phyloP scores from a whole-genome alignment of 192 early-diverging fungal genomes.

The Gryganskiella cystojenkinii region DNA sequence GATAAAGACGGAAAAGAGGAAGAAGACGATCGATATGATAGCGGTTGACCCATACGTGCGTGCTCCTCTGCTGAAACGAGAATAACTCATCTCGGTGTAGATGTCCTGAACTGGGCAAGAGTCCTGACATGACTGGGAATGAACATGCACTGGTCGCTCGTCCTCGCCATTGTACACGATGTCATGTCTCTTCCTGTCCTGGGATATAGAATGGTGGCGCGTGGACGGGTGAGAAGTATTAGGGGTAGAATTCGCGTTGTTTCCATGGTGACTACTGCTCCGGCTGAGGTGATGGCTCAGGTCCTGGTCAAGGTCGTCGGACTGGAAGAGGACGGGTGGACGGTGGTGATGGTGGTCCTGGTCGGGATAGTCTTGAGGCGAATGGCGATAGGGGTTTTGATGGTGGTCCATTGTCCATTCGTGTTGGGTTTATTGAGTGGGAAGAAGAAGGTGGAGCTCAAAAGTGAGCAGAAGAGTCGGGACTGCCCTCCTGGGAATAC shows the following conservation, averaged over 20 bases:
- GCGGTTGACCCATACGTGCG: slow-evolving; percentile 28
- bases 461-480: not conserved
- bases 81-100: slow-evolving; percentile 34
- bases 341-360: slow-evolving; percentile 12
- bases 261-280: too few species aligned
- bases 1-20: not conserved
- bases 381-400: too few species aligned
- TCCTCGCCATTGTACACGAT: not conserved
- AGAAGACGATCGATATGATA: not conserved
- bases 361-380: too few species aligned
- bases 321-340: slow-evolving; percentile 42
- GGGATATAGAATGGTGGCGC: too few species aligned
- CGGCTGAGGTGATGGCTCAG: too few species aligned
- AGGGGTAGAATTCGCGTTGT: too few species aligned
- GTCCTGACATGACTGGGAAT: slow-evolving; percentile 38
- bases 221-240: too few species aligned
- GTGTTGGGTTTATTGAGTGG: not conserved
- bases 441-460: not conserved
- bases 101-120: slow-evolving; percentile 51
- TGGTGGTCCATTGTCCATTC: too few species aligned
- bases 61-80: slow-evolving; percentile 39
- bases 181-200: too few species aligned
- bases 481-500: too few species aligned
- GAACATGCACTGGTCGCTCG: slow-evolving; percentile 27
- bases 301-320: slow-evolving; percentile 17